Percentiles rank a stretch among this genome's conserved stretches.
Evolutionary conservation across 2,329 filamentous ascomycete genomes (phyloP).

Genomic region (Clonostachys byssicola): DNA sequence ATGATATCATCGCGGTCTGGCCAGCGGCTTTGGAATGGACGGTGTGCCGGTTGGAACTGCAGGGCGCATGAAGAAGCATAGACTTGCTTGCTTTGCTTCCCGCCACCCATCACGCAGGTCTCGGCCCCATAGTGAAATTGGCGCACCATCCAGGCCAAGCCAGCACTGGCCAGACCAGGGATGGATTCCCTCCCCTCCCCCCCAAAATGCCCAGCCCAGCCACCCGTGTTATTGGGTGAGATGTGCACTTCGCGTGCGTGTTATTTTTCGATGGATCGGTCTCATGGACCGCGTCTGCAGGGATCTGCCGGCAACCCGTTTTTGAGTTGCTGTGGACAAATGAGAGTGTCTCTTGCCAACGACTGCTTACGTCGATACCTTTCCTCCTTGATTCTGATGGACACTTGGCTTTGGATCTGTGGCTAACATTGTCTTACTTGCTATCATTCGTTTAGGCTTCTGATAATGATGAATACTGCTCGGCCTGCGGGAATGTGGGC

Average conservation of each 20-base stretch:
- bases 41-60: not conserved
- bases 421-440: not conserved
- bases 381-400: too few species aligned
- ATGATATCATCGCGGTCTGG: not conserved
- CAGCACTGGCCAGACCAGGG: not conserved
- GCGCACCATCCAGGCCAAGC: slow-evolving; percentile 3
- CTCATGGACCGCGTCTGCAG: not conserved
- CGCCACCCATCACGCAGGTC: not conserved
- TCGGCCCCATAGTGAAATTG: slow-evolving; percentile 4
- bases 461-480: slow-evolving; percentile 89
- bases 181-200: slow-evolving; percentile 4
- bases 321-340: not conserved
- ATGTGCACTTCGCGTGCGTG: not conserved
- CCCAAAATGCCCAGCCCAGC: slow-evolving; percentile 2
- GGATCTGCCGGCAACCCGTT: not conserved
- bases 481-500: slow-evolving; percentile 78
- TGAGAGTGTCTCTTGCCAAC: not conserved
- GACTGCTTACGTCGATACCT: too few species aligned
- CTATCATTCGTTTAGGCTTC: slow-evolving; percentile 15
- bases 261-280: not conserved
- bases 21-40: not conserved
- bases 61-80: not conserved
- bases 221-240: not conserved
- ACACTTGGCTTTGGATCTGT: not conserved
- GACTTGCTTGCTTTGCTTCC: not conserved